Percentiles rank a stretch among this genome's conserved stretches.
Evolutionary conservation across 768 basidiomycete genomes (phyloP).

Genomic region (Lentinula sp.): DNA sequence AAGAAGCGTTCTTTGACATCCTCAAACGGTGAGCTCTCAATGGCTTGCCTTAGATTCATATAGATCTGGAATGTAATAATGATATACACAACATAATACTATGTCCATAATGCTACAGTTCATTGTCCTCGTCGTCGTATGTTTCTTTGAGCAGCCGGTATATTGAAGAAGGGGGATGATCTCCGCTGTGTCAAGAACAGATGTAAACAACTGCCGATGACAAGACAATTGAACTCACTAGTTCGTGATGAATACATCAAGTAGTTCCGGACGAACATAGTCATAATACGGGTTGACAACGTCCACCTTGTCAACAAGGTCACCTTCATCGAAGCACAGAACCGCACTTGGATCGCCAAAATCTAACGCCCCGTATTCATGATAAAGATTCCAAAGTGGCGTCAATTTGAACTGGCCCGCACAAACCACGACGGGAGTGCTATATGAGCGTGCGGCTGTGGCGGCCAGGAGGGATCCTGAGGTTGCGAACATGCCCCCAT

Average conservation of each 20-base stretch:
- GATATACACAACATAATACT: slow-evolving; percentile 13
- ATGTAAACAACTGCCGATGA: background rate
- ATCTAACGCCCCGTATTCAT: slow-evolving; percentile 80
- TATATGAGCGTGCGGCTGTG: slow-evolving; percentile 82
- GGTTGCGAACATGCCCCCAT: slow-evolving; percentile 92
- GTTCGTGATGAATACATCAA: slow-evolving; percentile 94
- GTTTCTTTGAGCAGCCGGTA: slow-evolving; percentile 90
- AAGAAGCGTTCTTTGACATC: slow-evolving; percentile 93
- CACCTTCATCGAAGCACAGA: slow-evolving; percentile 73
- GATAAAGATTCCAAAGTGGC: slow-evolving; percentile 84
- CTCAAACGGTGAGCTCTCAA: slow-evolving; percentile 28
- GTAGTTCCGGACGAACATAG: slow-evolving; percentile 87
- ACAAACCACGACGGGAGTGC: slow-evolving; percentile 89
- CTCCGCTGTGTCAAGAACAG: slow-evolving; percentile 53
- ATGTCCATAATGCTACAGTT: slow-evolving; percentile 42
- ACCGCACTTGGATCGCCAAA: slow-evolving; percentile 60
- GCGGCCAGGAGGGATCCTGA: slow-evolving; percentile 82
- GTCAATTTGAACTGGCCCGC: slow-evolving; percentile 97
- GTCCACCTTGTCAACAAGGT: slow-evolving; percentile 81
- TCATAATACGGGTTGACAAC: slow-evolving; percentile 97
- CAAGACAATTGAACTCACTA: slow-evolving; percentile 57
- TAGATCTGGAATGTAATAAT: slow-evolving; percentile 5
- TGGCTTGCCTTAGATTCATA: background rate
- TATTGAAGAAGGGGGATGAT: slow-evolving; percentile 93
- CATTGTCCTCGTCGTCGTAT: slow-evolving; percentile 92